Base-by-base conservation (phyloP, 2,329 filamentous ascomycete species). In the Diaporthe ilicicola region DNA sequence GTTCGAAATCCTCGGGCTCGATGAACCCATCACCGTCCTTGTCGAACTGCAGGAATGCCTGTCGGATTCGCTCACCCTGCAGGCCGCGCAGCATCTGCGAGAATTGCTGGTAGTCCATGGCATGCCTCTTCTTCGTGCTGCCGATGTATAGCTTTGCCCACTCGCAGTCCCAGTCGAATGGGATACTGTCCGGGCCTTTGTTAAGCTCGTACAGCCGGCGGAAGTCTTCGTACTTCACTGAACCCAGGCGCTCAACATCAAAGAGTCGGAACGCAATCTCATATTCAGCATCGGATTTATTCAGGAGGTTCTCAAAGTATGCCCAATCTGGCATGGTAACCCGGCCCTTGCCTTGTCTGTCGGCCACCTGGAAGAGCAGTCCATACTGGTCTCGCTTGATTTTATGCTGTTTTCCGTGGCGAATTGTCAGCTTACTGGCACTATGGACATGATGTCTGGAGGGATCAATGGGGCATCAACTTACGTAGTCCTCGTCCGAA, bases 191-290 rank as follows among this genome's bases (percentile, higher is more conserved):
- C 29, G 90, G 84, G n/a, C 92, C 91, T 85, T 95, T 97, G 88
- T 97, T 97, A 77, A 91, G 86, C 83, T 95, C 93, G 83, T 97
- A 98, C 71, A 95, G 85, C 71, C 90, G 88, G 79, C 94, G 91
- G 83, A 99, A 95, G 77, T 94, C 90, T 48, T 97, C 93, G 79
- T 95, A 97, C 81, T 95, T 95, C 78, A 99, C 94, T 61, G 89
- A 89, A 73, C 96, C 96, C 24, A 90, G 93, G 73, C 93, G 90
- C 65, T 95, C 91, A 76, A 94, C 88, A 79, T 98, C 95, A 83
- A 99, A 99, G 69, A 99, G 89, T 77, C 96, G 93, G 85, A 98
- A 99, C 19, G 96, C 95, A 77, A 99, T 97, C 82, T 98, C 95
- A 84, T 99, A 99, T 84, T 99, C 96, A 81, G 96, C 96, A 79